Conservation (phyloP, 768 basidiomycete genomes). For the Myochromella boudieri region DNA sequence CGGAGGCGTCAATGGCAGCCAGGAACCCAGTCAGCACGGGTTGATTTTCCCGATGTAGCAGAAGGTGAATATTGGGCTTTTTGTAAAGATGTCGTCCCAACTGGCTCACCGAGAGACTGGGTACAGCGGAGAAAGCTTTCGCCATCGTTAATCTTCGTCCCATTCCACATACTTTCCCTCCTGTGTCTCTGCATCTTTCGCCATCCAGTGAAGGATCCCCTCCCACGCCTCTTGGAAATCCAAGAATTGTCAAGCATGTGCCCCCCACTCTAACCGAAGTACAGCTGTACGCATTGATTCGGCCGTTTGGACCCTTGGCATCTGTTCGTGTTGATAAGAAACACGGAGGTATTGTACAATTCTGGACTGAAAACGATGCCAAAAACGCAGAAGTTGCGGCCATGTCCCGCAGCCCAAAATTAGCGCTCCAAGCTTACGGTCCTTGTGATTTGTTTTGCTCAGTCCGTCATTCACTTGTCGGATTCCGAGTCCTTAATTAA, state of each 20-base stretch:
- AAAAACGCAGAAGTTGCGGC: not conserved
- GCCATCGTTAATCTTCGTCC: not conserved
- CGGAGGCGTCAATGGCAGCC: not conserved
- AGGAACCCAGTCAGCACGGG: not conserved
- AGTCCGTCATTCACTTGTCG: not conserved
- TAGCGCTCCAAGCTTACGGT: conserved; percentile 5
- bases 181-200: not conserved
- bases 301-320: conserved; percentile 1
- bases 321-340: conserved; percentile 1
- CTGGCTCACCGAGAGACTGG: too few relatives aligned
- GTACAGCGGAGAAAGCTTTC: conserved; percentile 4
- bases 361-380: conserved; percentile 10
- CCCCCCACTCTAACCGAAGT: not conserved
- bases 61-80: not conserved
- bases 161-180: not conserved
- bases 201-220: not conserved
- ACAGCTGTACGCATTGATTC: conserved; percentile 4
- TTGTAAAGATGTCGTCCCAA: not conserved
- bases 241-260: conserved; percentile 3
- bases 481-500: not conserved
- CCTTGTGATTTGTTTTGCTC: conserved; percentile 3
- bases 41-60: not conserved
- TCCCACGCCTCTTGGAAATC: not conserved
- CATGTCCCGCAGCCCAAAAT: not conserved
- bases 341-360: conserved; percentile 4